phyloP scores from a whole-genome alignment of 2,329 filamentous ascomycete genomes.

The Fusarium nodosum region DNA sequence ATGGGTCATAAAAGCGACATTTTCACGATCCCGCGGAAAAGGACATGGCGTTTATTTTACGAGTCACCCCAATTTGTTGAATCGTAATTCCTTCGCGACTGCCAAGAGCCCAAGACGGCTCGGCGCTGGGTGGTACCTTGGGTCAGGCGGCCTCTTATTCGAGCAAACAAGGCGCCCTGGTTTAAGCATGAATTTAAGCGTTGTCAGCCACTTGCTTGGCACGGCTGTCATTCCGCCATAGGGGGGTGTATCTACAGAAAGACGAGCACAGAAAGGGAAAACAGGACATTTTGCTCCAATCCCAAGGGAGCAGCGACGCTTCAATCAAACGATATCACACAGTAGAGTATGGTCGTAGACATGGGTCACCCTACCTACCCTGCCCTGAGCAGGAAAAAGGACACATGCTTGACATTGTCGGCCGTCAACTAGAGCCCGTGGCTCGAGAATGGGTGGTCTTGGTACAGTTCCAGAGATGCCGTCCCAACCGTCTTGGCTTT shows the following conservation, averaged over 20 bases:
- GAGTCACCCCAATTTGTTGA: conserved; percentile 22
- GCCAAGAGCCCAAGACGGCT: conserved; percentile 45
- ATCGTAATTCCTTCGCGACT: conserved; percentile 21
- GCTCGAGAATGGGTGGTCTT: conserved; percentile 49
- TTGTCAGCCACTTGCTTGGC: conserved; percentile 63
- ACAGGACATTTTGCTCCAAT: conserved; percentile 30
- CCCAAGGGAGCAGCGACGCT: conserved; percentile 21
- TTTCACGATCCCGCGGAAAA: conserved; percentile 23
- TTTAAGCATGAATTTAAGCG: conserved; percentile 67
- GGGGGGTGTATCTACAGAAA: conserved; percentile 38
- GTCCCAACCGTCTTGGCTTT: conserved; percentile 57
- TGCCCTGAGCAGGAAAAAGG: conserved; percentile 30
- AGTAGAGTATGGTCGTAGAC: neutral
- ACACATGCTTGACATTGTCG: conserved; percentile 45
- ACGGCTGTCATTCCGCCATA: conserved; percentile 45
- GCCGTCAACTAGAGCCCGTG: conserved; percentile 43
- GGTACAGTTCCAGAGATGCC: conserved; percentile 55
- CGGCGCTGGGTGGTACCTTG: conserved; percentile 35
- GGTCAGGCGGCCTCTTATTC: conserved; percentile 44
- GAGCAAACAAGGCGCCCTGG: conserved; percentile 47
- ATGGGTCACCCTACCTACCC: neutral
- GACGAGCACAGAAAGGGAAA: neutral
- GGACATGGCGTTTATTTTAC: conserved; percentile 15
- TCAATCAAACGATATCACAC: conserved; percentile 13
- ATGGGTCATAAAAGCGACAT: neutral